A percentile compares a stretch with the other conserved stretches of the same genome.
Evolutionary conservation across 2,329 filamentous ascomycete species (phyloP).

Genomic region (Parastagonospora avenae): DNA sequence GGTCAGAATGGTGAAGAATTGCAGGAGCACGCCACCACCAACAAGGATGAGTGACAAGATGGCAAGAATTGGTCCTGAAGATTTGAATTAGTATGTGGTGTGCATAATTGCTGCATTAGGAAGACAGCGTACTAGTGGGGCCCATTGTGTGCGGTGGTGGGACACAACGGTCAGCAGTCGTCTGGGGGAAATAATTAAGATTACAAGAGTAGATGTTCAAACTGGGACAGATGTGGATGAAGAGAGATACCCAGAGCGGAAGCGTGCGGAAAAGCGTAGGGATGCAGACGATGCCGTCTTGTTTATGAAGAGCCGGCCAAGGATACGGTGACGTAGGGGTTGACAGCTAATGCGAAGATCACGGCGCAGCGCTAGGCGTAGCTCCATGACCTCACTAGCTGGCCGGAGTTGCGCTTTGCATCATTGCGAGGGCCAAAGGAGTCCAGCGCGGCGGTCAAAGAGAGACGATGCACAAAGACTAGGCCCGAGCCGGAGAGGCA

Average conservation of each 20-base stretch:
- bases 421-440: constrained; percentile 14
- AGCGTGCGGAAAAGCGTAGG: constrained; percentile 5
- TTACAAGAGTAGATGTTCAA: constrained; percentile 1
- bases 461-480: neutral
- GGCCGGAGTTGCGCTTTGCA: constrained; percentile 16
- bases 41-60: constrained; percentile 65
- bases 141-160: constrained; percentile 18
- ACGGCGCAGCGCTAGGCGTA: neutral
- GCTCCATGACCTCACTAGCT: constrained; percentile 16
- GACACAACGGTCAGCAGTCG: neutral
- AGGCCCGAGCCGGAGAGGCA: neutral
- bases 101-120: constrained; percentile 10
- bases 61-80: constrained; percentile 60
- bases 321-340: constrained; percentile 18
- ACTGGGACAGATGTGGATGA: neutral
- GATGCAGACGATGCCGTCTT: constrained; percentile 8
- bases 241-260: constrained; percentile 3
- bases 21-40: constrained; percentile 65
- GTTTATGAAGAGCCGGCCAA: constrained; percentile 21
- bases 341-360: constrained; percentile 1
- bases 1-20: constrained; percentile 69
- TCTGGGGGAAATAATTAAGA: constrained; percentile 10
- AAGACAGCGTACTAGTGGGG: constrained; percentile 16
- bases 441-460: constrained; percentile 8
- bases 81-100: constrained; percentile 3